Percentiles rank a stretch among this genome's conserved stretches.
Conservation (phyloP, 352 stramenopile species). For the Phytopythium chamaehyphon region DNA sequence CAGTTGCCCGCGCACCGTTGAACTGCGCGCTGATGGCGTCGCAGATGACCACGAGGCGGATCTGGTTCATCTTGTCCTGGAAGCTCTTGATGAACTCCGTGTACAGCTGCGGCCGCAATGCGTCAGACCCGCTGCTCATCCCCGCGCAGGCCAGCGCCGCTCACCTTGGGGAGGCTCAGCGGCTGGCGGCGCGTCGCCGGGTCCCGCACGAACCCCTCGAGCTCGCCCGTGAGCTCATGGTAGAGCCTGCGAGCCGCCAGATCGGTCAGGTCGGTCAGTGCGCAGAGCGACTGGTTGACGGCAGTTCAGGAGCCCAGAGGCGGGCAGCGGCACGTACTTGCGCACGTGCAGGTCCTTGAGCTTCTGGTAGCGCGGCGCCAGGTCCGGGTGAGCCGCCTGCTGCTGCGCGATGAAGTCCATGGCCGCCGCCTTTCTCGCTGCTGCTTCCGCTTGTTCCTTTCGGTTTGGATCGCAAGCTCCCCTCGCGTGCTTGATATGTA, state of each 20-base stretch:
- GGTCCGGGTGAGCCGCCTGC: constrained; percentile 86
- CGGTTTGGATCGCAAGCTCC: constrained; percentile 5
- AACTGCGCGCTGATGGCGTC: constrained; percentile 84
- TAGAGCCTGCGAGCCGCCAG: constrained; percentile 84
- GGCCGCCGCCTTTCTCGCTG: constrained; percentile 4
- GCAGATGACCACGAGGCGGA: constrained; percentile 91
- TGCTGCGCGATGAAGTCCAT: constrained; percentile 89
- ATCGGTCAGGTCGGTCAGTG: no score
- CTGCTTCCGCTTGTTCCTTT: background rate
- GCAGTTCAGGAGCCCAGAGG: no score
- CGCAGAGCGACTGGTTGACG: no score
- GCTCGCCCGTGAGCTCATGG: constrained; percentile 95
- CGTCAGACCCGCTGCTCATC: background rate
- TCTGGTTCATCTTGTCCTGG: constrained; percentile 96
- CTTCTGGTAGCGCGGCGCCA: constrained; percentile 89
- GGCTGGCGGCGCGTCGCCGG: constrained; percentile 55
- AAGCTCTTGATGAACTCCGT: constrained; percentile 93
- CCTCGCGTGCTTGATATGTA: background rate
- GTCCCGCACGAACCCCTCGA: constrained; percentile 91
- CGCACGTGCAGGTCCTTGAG: constrained; percentile 88
- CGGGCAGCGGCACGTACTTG: constrained; percentile 54
- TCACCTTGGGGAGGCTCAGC: constrained; percentile 43
- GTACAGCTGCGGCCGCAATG: constrained; percentile 70
- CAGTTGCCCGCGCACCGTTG: constrained; percentile 17
- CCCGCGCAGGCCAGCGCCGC: background rate